Base-by-base conservation (phyloP, 2,329 filamentous ascomycete species). In the Fusarium luffae region DNA sequence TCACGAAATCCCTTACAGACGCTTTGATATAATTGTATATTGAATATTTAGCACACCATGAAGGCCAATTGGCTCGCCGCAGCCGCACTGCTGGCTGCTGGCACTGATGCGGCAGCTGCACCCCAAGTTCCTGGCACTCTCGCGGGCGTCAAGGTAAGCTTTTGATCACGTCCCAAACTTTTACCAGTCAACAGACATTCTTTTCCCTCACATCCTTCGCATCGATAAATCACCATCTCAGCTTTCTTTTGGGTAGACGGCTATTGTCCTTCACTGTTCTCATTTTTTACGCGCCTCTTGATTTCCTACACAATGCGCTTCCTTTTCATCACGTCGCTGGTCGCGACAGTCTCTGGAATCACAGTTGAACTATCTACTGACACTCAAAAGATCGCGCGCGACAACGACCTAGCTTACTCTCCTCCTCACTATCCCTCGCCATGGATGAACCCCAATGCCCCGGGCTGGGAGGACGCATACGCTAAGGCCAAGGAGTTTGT, bases 351-450 rank as follows among this genome's bases (percentile, higher is more conserved):
- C 11, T 16, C 40, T 23, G 30, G 21, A 19, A 48, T 72, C 7
- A 43, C 59, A 18, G 51, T 43, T 28, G 56, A 54, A 37, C 43
- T 66, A 13, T 46, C 59, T 40, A 70, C 77, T 78, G 61, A 78
- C 68, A 4, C 59, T 42, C 61, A 69, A 51, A 52, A 79, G 72
- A 21, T 67, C 14, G 44, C 54, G 25, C 62, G 68, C 25, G 43
- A 63, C 37, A 59, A 60, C 34, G 34, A 37, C 32, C 77, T 82
- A 16, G 81, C 82, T 6, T 68, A 74, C 30, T 87, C 85, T 5
- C 80, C 80, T 14, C 92, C 93, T 4, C 87, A 86, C 76, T 97
- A 97, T 76, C 94, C 94, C 2, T 94, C 93, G 28, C 94, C 94
- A 82, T 97, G 94, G 93, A 91, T 91, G 82, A 88, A 92, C 68